These are phyloP conservation scores for Chaetomidium leptoderma DNA, from an alignment of 495 filamentous ascomycete species.

Conservation along the genomic window DNA sequence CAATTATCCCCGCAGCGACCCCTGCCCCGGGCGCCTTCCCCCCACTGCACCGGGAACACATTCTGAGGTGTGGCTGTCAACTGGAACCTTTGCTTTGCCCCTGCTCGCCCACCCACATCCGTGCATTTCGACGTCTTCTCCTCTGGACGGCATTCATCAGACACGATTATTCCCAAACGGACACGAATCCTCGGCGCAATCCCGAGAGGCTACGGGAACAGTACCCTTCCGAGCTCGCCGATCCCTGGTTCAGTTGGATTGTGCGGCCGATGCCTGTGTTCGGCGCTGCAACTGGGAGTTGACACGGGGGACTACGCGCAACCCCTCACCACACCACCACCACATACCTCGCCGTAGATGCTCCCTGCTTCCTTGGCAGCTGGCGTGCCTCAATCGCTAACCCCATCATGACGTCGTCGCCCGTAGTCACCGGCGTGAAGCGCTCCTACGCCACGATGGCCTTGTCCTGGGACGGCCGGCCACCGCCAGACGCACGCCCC, in stretches of 20 bases:
- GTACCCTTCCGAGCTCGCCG: background rate
- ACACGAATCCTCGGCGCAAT: background rate
- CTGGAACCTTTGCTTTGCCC: background rate
- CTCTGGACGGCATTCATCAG: background rate
- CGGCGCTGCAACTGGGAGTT: background rate
- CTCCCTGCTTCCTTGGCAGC: background rate
- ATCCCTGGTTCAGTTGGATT: background rate
- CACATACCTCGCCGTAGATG: background rate
- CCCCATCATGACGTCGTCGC: conserved; percentile 18
- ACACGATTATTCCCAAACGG: background rate
- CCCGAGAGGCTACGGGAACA: background rate
- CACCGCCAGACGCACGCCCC: background rate
- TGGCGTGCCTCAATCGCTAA: background rate
- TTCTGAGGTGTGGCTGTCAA: background rate
- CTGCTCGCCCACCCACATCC: background rate
- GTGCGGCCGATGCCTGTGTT: background rate
- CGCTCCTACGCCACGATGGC: conserved; percentile 26
- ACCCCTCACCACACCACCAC: background rate
- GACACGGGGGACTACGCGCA: background rate
- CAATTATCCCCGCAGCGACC: conserved; percentile 20
- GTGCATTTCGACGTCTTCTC: background rate
- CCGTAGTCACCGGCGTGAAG: conserved; percentile 22
- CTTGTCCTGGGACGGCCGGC: conserved; percentile 13
- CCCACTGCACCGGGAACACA: too few species aligned
- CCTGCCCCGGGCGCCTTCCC: background rate